phyloP scores from a whole-genome alignment of 2,329 filamentous ascomycete species.

The Chlorencoelia australis region DNA sequence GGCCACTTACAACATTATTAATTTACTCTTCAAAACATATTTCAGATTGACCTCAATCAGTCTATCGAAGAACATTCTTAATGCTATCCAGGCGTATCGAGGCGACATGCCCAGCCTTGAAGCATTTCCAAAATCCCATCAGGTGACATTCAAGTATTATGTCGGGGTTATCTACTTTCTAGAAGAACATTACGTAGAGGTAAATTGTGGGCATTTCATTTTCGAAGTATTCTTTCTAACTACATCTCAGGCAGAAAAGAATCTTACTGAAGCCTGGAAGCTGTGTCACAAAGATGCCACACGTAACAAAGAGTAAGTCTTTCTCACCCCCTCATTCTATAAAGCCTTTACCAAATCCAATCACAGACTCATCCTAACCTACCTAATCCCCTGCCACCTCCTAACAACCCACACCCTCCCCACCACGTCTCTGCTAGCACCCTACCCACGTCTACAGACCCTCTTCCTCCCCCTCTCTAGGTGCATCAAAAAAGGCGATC shows the following conservation, averaged over 20 bases:
- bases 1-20: slow-evolving; percentile 93
- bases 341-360: slow-evolving; percentile 15
- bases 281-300: slow-evolving; percentile 64
- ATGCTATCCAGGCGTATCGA: slow-evolving; percentile 65
- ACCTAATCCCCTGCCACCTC: slow-evolving; percentile 87
- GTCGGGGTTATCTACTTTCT: slow-evolving; percentile 87
- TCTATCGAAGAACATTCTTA: slow-evolving; percentile 83
- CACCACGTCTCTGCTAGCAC: slow-evolving; percentile 56
- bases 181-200: slow-evolving; percentile 82
- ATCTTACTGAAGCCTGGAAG: slow-evolving; percentile 72
- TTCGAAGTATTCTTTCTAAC: slow-evolving; percentile 3
- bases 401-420: slow-evolving; percentile 82
- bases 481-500: slow-evolving; percentile 74
- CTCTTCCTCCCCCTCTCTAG: slow-evolving; percentile 69
- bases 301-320: slow-evolving; percentile 68
- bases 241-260: slow-evolving; percentile 56
- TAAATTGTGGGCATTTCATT: slow-evolving; percentile 31
- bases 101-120: slow-evolving; percentile 73
- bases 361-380: slow-evolving; percentile 74
- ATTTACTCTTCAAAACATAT: slow-evolving; percentile 95
- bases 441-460: slow-evolving; percentile 64
- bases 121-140: slow-evolving; percentile 77
- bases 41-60: slow-evolving; percentile 88
- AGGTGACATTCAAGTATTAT: slow-evolving; percentile 95
- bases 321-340: neutral